phyloP scores from a whole-genome alignment of 2,329 filamentous ascomycete genomes.

The Ceratocystis alfenasii region DNA sequence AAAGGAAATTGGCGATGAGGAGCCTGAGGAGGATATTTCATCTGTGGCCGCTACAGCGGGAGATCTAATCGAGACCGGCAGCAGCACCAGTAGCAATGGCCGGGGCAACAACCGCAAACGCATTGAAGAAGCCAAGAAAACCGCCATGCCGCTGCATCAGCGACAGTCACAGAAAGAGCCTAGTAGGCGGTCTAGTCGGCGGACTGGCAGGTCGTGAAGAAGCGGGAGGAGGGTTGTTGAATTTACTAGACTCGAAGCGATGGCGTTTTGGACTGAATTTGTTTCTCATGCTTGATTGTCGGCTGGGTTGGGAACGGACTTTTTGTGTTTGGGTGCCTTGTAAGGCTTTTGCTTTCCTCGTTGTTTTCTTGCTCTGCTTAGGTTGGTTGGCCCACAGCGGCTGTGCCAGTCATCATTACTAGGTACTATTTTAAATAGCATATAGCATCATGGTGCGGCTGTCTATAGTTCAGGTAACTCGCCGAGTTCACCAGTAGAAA shows the following conservation, averaged over 20 bases:
- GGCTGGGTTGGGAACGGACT: neutral
- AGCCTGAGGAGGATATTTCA: conserved; percentile 12
- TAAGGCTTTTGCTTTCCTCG: neutral
- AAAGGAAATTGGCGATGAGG: conserved; percentile 20
- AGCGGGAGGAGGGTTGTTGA: neutral
- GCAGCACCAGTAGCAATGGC: neutral
- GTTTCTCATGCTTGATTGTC: conserved; percentile 2
- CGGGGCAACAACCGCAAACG: conserved; percentile 13
- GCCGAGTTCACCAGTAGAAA: neutral
- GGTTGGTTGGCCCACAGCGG: neutral
- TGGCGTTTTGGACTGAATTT: conserved; percentile 8
- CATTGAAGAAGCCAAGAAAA: conserved; percentile 22
- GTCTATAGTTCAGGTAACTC: neutral
- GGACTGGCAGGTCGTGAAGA: neutral
- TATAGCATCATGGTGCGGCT: neutral
- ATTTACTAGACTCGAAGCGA: conserved; percentile 5
- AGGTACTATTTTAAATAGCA: conserved; percentile 4
- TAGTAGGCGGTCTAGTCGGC: conserved; percentile 13
- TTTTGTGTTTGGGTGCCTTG: neutral
- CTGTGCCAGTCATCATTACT: neutral
- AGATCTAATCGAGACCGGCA: conserved; percentile 16
- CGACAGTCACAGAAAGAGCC: conserved; percentile 19
- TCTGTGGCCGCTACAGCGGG: conserved; percentile 4
- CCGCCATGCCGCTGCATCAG: conserved; percentile 21
- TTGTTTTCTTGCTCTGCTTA: neutral